phyloP scores from a whole-genome alignment of 441 rosid species.

The Pelargonium citronellum region DNA sequence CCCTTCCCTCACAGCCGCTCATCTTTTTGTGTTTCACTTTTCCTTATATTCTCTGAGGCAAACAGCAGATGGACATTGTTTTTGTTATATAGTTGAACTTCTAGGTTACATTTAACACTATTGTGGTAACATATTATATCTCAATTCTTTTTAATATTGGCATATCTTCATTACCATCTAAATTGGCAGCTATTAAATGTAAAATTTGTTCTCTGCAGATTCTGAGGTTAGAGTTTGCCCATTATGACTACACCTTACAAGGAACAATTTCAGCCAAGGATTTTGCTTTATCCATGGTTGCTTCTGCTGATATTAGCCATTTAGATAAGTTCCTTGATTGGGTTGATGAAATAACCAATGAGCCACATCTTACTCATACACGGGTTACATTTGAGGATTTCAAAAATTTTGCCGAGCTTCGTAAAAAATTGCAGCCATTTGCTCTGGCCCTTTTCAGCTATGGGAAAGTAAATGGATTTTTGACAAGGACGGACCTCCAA shows the following conservation, averaged over 20 bases:
- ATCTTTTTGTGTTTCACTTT: background rate
- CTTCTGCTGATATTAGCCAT: slow-evolving; percentile 72
- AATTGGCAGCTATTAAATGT: background rate
- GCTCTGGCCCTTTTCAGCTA: slow-evolving; percentile 75
- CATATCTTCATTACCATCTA: background rate
- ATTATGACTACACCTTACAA: slow-evolving; percentile 60
- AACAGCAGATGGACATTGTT: background rate
- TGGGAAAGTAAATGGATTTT: slow-evolving; percentile 64
- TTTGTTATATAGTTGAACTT: background rate
- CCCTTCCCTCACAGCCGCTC: background rate
- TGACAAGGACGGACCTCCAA: slow-evolving; percentile 62
- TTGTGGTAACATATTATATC: too few relatives aligned
- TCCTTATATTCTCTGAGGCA: background rate
- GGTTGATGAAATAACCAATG: slow-evolving; percentile 47
- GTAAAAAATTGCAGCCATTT: slow-evolving; percentile 58
- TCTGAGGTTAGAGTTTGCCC: slow-evolving; percentile 66
- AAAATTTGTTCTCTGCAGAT: slow-evolving; percentile 37
- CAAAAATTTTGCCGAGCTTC: slow-evolving; percentile 63
- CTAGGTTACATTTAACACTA: background rate
- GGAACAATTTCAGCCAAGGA: slow-evolving; percentile 74
- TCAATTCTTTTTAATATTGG: background rate
- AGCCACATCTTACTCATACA: slow-evolving; percentile 38
- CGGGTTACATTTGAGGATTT: slow-evolving; percentile 64
- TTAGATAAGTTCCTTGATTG: slow-evolving; percentile 53
- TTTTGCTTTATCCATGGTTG: slow-evolving; percentile 82